Evolutionary conservation across 2,329 filamentous ascomycete species (phyloP).

Genomic region (Aureobasidium sp.): DNA sequence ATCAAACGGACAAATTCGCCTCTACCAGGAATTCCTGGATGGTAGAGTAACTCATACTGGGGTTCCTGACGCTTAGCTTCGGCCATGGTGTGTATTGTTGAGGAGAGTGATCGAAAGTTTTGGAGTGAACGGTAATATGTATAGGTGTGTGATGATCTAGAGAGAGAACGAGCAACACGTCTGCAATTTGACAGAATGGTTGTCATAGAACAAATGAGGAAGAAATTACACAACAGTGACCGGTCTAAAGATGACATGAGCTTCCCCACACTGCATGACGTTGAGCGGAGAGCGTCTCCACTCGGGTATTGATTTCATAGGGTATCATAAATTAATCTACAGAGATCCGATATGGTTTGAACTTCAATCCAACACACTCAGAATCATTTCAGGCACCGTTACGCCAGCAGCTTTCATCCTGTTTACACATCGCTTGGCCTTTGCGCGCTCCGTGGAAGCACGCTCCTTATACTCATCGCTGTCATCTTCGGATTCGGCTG

Average conservation of each 20-base stretch:
- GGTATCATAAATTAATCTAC: too few species aligned
- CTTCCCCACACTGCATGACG: slow-evolving; percentile 4
- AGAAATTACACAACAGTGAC: neutral
- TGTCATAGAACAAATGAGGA: neutral
- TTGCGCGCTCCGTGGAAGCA: neutral
- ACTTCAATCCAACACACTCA: neutral
- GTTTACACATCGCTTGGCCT: neutral
- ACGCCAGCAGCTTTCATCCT: slow-evolving; percentile 2
- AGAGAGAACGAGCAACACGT: neutral
- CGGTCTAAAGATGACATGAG: neutral
- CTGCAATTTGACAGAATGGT: neutral
- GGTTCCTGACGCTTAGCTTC: slow-evolving; percentile 11
- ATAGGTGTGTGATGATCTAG: neutral
- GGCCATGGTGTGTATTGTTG: neutral
- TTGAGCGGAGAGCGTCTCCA: neutral
- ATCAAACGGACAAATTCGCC: slow-evolving; percentile 65
- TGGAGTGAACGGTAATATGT: neutral
- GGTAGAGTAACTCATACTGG: slow-evolving; percentile 60
- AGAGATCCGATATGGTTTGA: too few species aligned
- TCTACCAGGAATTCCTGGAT: slow-evolving; percentile 64
- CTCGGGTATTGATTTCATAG: neutral
- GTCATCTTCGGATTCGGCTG: neutral
- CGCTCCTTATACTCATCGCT: neutral
- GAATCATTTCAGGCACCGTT: neutral
- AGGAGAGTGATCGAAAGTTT: neutral